Conservation (phyloP, 2,329 filamentous ascomycete genomes). For the Fusarium tricinctum region DNA sequence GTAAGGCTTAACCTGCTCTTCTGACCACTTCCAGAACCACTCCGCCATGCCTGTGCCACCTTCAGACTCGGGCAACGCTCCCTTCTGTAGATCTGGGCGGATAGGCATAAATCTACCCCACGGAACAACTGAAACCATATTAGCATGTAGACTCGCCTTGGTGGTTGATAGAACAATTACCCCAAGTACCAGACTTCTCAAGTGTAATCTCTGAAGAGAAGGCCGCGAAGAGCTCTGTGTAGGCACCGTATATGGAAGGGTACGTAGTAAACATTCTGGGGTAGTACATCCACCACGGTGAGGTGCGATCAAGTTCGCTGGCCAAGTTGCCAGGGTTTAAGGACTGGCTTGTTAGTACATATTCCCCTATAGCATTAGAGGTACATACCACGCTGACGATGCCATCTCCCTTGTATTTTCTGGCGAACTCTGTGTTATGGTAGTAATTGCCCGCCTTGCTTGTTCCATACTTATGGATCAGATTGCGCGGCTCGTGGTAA, state of each 20-base stretch:
- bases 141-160: not conserved
- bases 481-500: slow-evolving; percentile 44
- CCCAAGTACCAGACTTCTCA: slow-evolving; percentile 55
- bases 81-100: slow-evolving; percentile 52
- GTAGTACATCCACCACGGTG: slow-evolving; percentile 45
- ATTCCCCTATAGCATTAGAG: fast-evolving
- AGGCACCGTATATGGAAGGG: slow-evolving; percentile 58
- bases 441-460: slow-evolving; percentile 53
- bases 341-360: slow-evolving; percentile 28
- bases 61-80: slow-evolving; percentile 53
- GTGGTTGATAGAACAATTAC: slow-evolving; percentile 22
- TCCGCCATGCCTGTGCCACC: slow-evolving; percentile 56
- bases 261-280: slow-evolving; percentile 38
- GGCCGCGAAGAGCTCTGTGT: slow-evolving; percentile 63
- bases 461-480: slow-evolving; percentile 49
- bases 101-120: slow-evolving; percentile 56
- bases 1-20: slow-evolving; percentile 55
- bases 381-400: slow-evolving; percentile 46
- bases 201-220: slow-evolving; percentile 59
- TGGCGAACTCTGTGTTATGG: slow-evolving; percentile 51
- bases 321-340: slow-evolving; percentile 46
- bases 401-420: slow-evolving; percentile 47
- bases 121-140: slow-evolving; percentile 46
- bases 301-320: slow-evolving; percentile 46
- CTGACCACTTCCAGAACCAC: slow-evolving; percentile 60